A percentile compares a stretch with the other conserved stretches of the same genome.
Conservation (phyloP, 2,329 filamentous ascomycete species). For the Helminthosporium solani region DNA sequence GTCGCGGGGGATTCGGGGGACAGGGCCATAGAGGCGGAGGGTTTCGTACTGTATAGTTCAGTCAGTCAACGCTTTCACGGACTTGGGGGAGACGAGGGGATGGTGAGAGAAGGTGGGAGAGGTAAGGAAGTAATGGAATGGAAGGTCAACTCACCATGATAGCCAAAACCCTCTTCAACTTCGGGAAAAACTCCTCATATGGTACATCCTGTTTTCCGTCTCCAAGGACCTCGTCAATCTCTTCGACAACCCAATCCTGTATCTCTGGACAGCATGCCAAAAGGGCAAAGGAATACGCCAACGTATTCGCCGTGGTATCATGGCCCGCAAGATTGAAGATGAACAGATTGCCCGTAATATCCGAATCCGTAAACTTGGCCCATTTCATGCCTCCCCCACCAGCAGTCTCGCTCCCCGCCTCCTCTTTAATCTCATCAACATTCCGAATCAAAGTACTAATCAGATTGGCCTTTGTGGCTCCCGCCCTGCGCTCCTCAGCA, state of each 20-base stretch:
- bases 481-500: conserved; percentile 7
- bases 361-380: conserved; percentile 16
- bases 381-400: not conserved
- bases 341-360: conserved; percentile 35
- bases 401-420: conserved; percentile 1
- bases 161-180: conserved; percentile 47
- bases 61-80: too few species aligned
- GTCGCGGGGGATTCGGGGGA: conserved; percentile 18
- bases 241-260: conserved; percentile 56
- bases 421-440: conserved; percentile 5
- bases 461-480: conserved; percentile 17
- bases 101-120: not conserved
- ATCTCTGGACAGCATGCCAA: conserved; percentile 50
- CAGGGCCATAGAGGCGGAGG: conserved; percentile 27
- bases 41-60: conserved; percentile 24
- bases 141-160: conserved; percentile 46
- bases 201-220: conserved; percentile 20
- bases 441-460: conserved; percentile 34
- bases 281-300: conserved; percentile 52
- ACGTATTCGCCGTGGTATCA: conserved; percentile 47
- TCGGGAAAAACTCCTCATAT: conserved; percentile 50
- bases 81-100: not conserved
- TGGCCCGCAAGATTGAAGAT: conserved; percentile 33
- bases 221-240: conserved; percentile 45
- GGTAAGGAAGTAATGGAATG: not conserved